Evolutionary conservation across 2,329 filamentous ascomycete genomes (phyloP).

Genomic region (Penicillium frequentans): DNA sequence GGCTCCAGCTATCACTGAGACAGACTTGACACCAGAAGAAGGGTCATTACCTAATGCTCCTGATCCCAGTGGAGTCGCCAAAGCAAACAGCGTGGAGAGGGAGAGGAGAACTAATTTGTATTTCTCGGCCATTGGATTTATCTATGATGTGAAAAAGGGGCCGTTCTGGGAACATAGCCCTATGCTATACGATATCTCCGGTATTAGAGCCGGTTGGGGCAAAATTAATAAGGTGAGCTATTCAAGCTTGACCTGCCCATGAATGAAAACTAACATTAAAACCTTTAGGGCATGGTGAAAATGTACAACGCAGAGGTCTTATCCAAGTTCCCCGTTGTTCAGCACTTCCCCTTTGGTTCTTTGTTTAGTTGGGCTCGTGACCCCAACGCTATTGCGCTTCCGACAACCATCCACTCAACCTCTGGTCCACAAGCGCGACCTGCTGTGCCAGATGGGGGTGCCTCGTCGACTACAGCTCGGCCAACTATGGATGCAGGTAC

Average conservation of each 20-base stretch:
- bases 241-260: neutral
- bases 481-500: constrained; percentile 25
- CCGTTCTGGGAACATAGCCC: constrained; percentile 98
- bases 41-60: constrained; percentile 74
- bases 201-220: constrained; percentile 89
- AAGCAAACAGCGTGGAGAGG: constrained; percentile 62
- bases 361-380: constrained; percentile 76
- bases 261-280: neutral
- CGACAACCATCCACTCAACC: constrained; percentile 56
- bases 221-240: constrained; percentile 81
- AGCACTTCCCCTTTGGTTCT: constrained; percentile 84
- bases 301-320: constrained; percentile 98
- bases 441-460: constrained; percentile 17
- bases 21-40: constrained; percentile 69
- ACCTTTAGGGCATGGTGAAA: constrained; percentile 83
- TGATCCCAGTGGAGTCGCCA: constrained; percentile 68
- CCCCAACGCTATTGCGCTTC: constrained; percentile 55
- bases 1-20: constrained; percentile 68
- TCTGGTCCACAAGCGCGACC: constrained; percentile 27
- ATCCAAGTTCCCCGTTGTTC: constrained; percentile 96
- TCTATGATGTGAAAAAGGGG: constrained; percentile 93
- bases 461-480: constrained; percentile 13
- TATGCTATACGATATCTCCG: constrained; percentile 90
- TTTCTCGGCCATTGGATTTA: constrained; percentile 93
- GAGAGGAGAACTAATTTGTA: constrained; percentile 77